Evolutionary conservation across 2,329 filamentous ascomycete species (phyloP), one percentile per base, ranked within the genome.

Genomic region (Chrysosporium queenslandicum): DNA sequence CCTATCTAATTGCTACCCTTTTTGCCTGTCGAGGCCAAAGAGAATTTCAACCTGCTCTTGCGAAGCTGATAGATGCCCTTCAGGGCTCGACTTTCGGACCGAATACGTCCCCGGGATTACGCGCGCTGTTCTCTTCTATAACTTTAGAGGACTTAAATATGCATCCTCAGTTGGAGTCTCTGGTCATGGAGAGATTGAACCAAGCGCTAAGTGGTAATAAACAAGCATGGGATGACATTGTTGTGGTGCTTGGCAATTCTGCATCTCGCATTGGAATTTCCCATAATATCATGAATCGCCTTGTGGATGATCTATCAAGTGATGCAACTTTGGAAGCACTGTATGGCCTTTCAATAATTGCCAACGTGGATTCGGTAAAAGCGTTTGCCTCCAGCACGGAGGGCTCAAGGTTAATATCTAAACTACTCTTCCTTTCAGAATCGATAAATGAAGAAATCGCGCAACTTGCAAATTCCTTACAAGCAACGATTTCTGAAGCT

Each of bases 1-100:
- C 77, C 1, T 77, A 83, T 47, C 66, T 95, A 0, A 71, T 89
- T 6, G 78, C 82, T 0, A 79, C 82, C 9, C 71, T 94, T 0
- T 77, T 82, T 45, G 66, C 77, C 0, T 71, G 82, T 37, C 75
- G 77, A 1, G 64, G 71, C 16, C 68, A 65, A 61, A 58, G 66
- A 54, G 66, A 63, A 2, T 72, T 69, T 53, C 27, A 69, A 72
- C 14, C 66, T 67, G 36, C 69, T 60, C 50, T 71, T 65, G 52
- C 63, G 64, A 66, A 56, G 49, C 61, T 61, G 59, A 69, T 70
- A 41, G 58, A 63, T 54, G 63, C 52, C 52, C 63, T 71, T 30
- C 61, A 68, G 39, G 58, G 64, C 11, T 55, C 65, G 29, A 62
- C 66, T 18, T 60, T 60, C 4, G 63, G 64, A 23, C 57, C 63